Base-by-base conservation (phyloP, 202 grass and related monocot genomes). In the Zoysia matrella region DNA sequence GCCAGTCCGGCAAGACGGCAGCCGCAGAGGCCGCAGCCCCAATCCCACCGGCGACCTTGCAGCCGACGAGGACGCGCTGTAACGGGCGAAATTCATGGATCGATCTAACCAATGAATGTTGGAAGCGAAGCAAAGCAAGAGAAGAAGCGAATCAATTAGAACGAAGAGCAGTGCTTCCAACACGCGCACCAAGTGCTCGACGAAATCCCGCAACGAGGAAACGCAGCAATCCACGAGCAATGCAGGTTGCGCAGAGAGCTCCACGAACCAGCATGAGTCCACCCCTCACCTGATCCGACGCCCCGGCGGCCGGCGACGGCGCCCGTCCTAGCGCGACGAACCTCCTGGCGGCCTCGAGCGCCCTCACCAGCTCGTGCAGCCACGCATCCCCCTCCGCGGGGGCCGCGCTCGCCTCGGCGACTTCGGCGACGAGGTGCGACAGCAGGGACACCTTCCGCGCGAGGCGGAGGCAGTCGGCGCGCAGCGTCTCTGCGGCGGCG, bases 371-470 rank as follows among this genome's bases (percentile, higher is more conserved):
- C 46, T 99, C 83, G 44, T 71, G 44, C 55, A 99, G 65, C 80
- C 81, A 91, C 52, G 82, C 73, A 66, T 13, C 55, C 9, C 73
- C 75, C 1, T 12, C 56, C 44, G 12, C 15, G 30, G 4, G 22
- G 2, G 7, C 57, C 57, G 57, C 16, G 6, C 44, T 76, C 3
- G 84, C 87, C 36, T 80, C 89, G 63, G 85, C 80, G 48, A 99
- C 87, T 90, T 98, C 95, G 39, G 94, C 85, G 1, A 91, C 66
- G 80, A 98, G 88, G 86, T 98, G 95, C 53, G 85, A 86, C 48
- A 98, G 90, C 78, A 98, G 79, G 22, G 92, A 95, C 62, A 98
- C 93, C 85, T 98, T 98, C 47, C 90, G 75, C 11, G 90, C 85
- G 61, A 93, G 89, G 69, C 90, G 85, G 66, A 93, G 92, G 89